Evolutionary conservation across 1,284 basidiomycete species (phyloP), one percentile per base, ranked within the genome.

Genomic region (Heterobasidion occidentale): DNA sequence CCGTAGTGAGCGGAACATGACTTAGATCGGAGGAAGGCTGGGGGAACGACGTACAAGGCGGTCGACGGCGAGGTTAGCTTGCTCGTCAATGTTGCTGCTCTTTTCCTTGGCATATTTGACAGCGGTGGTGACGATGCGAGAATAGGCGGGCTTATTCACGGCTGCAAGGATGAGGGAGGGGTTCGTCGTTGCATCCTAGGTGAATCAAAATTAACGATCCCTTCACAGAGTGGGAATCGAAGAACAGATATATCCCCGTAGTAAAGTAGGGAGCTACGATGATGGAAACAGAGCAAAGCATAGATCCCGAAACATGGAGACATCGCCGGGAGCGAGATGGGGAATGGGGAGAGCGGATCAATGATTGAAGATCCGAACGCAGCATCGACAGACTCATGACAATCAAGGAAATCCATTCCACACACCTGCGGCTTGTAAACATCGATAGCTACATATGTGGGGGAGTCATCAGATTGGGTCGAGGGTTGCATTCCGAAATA

Each of bases 161-260:
- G 96, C 97, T 34, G 94, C 93, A 63, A 99, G 81, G 74, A 96
- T 92, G 70, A 92, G 74, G 52, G 91, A 94, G 35, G 94, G 94
- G 79, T 98, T 98, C 64, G 94, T 98, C 55, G 94, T 98, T 17
- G 94, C 94, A 75, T 91, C 88, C 84, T 90, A 64, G 46, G 19
- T 7, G 17, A 17, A 54, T 36, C 17, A 20, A 5, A 7, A 11
- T 27, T 27, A 27, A 6, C 5, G 27, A 27, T 27, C 6, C 27
- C 27, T 27, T 27, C 27, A 6, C 27, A 27, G 27, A 27, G 27
- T 27, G 27, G 4, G 27, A 27, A 27, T 27, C 5, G 6, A 27
- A 27, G 1, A 27, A 27, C 27, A 27, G 27, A 27, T 4, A 27
- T 27, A 27, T 27, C 27, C 5, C 27, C 27, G 6, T 6, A 27